These are phyloP conservation scores for Camelina sativa DNA, from an alignment of 345 rosid species.

Conservation along the genomic window DNA sequence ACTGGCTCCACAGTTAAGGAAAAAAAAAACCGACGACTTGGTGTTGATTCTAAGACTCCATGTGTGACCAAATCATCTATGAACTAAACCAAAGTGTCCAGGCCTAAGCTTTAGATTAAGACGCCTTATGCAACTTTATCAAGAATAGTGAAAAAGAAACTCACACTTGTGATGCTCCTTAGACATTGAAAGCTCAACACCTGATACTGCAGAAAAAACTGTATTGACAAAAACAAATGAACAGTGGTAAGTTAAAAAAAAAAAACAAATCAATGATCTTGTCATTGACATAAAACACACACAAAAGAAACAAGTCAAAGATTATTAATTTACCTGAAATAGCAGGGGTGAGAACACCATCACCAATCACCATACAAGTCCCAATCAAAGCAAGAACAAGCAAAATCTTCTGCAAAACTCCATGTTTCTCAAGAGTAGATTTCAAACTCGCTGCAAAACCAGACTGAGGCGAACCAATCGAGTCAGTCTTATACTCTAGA, in stretches of 20 bases:
- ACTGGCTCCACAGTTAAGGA: slow-evolving; percentile 36
- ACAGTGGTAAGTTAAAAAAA: slow-evolving; percentile 1
- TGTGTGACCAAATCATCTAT: neutral
- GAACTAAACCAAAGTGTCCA: slow-evolving; percentile 22
- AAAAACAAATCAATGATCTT: slow-evolving; percentile 13
- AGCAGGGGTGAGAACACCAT: slow-evolving; percentile 89
- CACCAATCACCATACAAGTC: slow-evolving; percentile 97
- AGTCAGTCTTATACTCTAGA: slow-evolving; percentile 63
- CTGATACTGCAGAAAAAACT: slow-evolving; percentile 95
- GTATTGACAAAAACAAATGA: slow-evolving; percentile 36
- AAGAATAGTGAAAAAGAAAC: slow-evolving; percentile 31
- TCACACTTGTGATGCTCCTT: slow-evolving; percentile 86
- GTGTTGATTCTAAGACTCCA: neutral
- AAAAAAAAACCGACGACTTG: slow-evolving; percentile 14
- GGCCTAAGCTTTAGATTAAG: neutral
- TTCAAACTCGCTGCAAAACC: slow-evolving; percentile 62
- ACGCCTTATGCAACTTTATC: neutral
- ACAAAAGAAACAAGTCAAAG: slow-evolving; percentile 21
- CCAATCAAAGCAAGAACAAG: slow-evolving; percentile 85
- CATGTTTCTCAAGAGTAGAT: slow-evolving; percentile 64
- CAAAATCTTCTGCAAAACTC: slow-evolving; percentile 73
- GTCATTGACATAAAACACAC: neutral
- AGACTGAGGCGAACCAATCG: slow-evolving; percentile 45
- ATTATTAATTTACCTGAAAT: slow-evolving; percentile 61
- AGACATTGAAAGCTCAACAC: slow-evolving; percentile 78